Percentiles rank a stretch among this genome's conserved stretches.
phyloP scores from a whole-genome alignment of 2,329 filamentous ascomycete genomes.

The Diaporthe caulivora region DNA sequence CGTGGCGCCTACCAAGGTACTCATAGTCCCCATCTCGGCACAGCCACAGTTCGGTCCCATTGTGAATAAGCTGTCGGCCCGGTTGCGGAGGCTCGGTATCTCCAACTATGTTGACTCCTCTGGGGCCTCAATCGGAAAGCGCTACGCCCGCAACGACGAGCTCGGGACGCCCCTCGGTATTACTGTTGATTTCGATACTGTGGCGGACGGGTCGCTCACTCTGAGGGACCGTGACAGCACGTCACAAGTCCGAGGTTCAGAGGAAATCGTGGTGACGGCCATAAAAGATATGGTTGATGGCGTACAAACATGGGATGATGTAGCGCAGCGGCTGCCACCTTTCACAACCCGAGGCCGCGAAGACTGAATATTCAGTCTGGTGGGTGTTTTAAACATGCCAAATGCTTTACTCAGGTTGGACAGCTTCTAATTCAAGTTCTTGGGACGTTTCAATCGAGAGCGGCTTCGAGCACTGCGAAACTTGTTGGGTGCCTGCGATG shows the following conservation, averaged over 20 bases:
- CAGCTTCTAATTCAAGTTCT: neutral
- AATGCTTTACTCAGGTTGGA: neutral
- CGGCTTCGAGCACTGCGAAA: no score
- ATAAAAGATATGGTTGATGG: slow-evolving; percentile 65
- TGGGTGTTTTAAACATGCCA: neutral
- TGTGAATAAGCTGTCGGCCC: slow-evolving; percentile 77
- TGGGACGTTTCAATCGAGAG: no score
- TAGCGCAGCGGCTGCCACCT: slow-evolving; percentile 82
- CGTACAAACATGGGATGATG: slow-evolving; percentile 72
- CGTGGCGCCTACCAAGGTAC: slow-evolving; percentile 93
- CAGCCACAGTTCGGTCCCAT: slow-evolving; percentile 86
- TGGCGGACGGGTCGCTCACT: slow-evolving; percentile 88
- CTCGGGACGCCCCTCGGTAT: slow-evolving; percentile 94
- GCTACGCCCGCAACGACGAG: slow-evolving; percentile 95
- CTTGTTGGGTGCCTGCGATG: no score
- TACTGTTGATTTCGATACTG: slow-evolving; percentile 94
- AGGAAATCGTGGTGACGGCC: slow-evolving; percentile 84
- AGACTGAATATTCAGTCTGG: neutral
- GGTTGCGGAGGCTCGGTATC: slow-evolving; percentile 80
- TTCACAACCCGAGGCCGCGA: slow-evolving; percentile 83
- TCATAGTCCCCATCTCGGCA: slow-evolving; percentile 88
- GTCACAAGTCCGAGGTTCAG: slow-evolving; percentile 86
- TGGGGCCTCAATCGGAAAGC: slow-evolving; percentile 91
- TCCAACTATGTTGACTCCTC: slow-evolving; percentile 91
- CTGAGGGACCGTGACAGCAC: slow-evolving; percentile 92